phyloP scores from a whole-genome alignment of 140 eudicot genomes.

The Anethum foeniculum region DNA sequence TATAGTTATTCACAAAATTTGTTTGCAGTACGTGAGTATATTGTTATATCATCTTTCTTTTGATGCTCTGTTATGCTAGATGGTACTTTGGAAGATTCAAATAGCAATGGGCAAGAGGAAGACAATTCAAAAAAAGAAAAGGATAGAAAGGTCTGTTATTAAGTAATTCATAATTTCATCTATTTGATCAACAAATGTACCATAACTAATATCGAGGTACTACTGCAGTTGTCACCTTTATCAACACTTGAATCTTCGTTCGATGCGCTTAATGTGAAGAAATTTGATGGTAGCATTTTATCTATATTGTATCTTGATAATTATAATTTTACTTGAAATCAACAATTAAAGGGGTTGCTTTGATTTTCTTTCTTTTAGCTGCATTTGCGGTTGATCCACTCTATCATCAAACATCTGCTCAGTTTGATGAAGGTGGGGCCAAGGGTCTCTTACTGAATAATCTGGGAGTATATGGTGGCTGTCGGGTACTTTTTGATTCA shows the following conservation, averaged over 20 bases:
- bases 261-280: constrained; percentile 83
- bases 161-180: neutral
- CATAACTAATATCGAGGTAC: constrained; percentile 11
- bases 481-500: constrained; percentile 92
- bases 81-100: constrained; percentile 34
- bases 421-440: constrained; percentile 99
- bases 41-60: constrained; percentile 1
- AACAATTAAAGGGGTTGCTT: neutral
- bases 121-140: constrained; percentile 41
- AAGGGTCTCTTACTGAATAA: constrained; percentile 87
- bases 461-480: constrained; percentile 85
- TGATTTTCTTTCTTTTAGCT: constrained; percentile 29
- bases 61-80: constrained; percentile 33
- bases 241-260: constrained; percentile 90
- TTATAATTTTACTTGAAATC: neutral
- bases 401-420: constrained; percentile 95
- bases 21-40: neutral
- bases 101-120: constrained; percentile 38
- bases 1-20: neutral
- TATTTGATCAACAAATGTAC: neutral
- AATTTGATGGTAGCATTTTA: constrained; percentile 65
- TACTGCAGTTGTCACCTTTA: constrained; percentile 75
- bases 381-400: constrained; percentile 98
- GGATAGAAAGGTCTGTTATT: constrained; percentile 57
- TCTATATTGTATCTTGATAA: neutral